Conservation (phyloP, 495 filamentous ascomycete species). For the Acidiella bohemica region DNA sequence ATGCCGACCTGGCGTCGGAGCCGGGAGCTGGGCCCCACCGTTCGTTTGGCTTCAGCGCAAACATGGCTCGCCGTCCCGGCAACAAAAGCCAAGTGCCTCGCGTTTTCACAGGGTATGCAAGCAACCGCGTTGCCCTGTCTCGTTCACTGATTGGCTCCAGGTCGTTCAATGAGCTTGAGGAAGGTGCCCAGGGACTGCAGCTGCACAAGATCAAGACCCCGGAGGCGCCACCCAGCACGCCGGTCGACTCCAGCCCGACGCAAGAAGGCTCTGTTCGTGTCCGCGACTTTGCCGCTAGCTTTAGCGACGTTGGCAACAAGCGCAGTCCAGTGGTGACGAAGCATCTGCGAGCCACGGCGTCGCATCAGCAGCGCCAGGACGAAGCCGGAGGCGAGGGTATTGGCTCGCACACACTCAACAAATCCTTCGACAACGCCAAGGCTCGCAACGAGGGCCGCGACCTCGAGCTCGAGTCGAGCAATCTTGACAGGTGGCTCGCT, state of each 20-base stretch:
- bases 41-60: slow-evolving; percentile 3
- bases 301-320: slow-evolving; percentile 7
- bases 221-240: neutral
- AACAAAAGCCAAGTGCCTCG: slow-evolving; percentile 12
- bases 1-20: neutral
- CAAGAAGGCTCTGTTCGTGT: neutral
- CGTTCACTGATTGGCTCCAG: no score
- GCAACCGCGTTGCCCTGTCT: no score
- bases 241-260: neutral
- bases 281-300: slow-evolving; percentile 4
- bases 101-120: slow-evolving; percentile 9
- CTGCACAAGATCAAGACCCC: slow-evolving; percentile 12
- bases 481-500: neutral
- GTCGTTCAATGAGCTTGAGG: slow-evolving; percentile 10
- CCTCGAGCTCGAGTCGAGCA: neutral
- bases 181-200: neutral
- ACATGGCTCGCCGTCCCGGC: no score
- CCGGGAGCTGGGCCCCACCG: neutral
- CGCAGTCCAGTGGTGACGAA: slow-evolving; percentile 4
- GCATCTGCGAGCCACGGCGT: slow-evolving; percentile 6
- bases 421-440: no score
- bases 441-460: neutral
- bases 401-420: slow-evolving; percentile 6
- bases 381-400: neutral
- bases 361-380: slow-evolving; percentile 4